Percentiles rank a stretch among this genome's conserved stretches.
Conservation (phyloP, 2,329 filamentous ascomycete genomes). For the Diaporthe vaccinii region DNA sequence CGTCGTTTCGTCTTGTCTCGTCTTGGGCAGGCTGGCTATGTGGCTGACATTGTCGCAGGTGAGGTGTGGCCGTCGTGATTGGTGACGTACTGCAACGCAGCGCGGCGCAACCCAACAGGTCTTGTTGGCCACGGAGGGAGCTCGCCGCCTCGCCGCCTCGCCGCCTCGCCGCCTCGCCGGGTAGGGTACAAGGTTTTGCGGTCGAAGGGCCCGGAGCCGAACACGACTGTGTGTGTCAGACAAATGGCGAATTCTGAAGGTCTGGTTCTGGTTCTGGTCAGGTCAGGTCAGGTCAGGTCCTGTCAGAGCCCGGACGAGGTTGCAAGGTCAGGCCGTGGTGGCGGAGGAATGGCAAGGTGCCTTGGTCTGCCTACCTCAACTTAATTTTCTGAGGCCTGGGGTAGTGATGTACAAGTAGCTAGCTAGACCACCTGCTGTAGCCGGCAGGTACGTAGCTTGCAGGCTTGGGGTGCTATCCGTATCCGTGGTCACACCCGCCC, state of each 20-base stretch:
- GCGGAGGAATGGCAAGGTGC: conserved; percentile 13
- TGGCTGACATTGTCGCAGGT: conserved; percentile 30
- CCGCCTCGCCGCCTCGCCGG: background rate
- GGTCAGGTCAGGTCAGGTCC: background rate
- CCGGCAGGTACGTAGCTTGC: background rate
- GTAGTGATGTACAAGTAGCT: conserved; percentile 8
- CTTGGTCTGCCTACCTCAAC: background rate
- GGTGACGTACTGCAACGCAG: conserved; percentile 3
- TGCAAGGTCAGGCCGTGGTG: conserved; percentile 29
- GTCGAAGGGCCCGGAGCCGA: conserved; percentile 13
- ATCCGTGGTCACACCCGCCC: conserved; percentile 32
- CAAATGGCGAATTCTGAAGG: background rate
- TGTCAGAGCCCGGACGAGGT: background rate
- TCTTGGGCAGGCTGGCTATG: conserved; percentile 32
- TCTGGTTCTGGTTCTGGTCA: background rate
- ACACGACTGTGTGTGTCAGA: conserved; percentile 16
- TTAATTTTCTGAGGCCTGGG: conserved; percentile 12
- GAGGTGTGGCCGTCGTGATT: conserved; percentile 33
- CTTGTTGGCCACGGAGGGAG: conserved; percentile 21
- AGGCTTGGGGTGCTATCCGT: conserved; percentile 20
- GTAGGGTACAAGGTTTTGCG: conserved; percentile 10
- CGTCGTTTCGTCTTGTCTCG: conserved; percentile 32
- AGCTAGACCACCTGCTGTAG: background rate
- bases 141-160: conserved; percentile 12
- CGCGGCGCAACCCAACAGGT: background rate